Evolutionary conservation across 2,329 filamentous ascomycete species (phyloP), one percentile per base, ranked within the genome.

Genomic region (Hansfordia pulvinata): DNA sequence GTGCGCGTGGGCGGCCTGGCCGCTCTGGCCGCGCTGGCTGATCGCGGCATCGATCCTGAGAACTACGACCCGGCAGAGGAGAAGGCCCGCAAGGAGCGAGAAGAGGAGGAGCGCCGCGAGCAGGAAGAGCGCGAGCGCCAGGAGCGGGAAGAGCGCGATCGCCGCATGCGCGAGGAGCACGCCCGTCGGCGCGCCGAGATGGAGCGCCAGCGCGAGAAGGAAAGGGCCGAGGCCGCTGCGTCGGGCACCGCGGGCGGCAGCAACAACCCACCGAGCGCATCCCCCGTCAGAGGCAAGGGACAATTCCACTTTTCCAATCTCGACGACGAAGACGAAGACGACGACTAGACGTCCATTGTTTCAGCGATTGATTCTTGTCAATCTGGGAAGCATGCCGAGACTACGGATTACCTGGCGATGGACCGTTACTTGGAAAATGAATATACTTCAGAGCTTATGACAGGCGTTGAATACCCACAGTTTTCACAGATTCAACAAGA

Each of bases 1-100:
- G 81, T 90, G 35, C 66, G 71, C 17, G 56, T 58, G 10, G 81
- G 83, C 19, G 73, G 74, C 2, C 58, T 92, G 21, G 76, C 73
- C 0, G 57, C 60, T 7, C 65, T 71, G 23, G 74, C 84, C 41
- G 53, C 61, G 14, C 61, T 83, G 34, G 37, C 65, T 5, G 73
- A 78, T 39, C 53, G 61, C 28, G 76, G 74, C 6, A 62, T 69
- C 36, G 69, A 80, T 43, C 72, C 71, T 7, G 62, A 56, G 28
- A 62, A 59, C 19, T 69, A 68, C 42, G 70, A 76, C 37, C 71
- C 72, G 2, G 60, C 51, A 7, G 60, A 54, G 15, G 67, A 69
- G 34, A 61, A 65, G 38, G 61, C 61, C 34, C 57, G 57, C n/a
- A 35, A 36, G 36, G 59, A 61, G 43, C 52, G 51, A 21, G 56